These are phyloP conservation scores for Beauveria medogensis DNA, from an alignment of 2,329 filamentous ascomycete species.

Conservation along the genomic window DNA sequence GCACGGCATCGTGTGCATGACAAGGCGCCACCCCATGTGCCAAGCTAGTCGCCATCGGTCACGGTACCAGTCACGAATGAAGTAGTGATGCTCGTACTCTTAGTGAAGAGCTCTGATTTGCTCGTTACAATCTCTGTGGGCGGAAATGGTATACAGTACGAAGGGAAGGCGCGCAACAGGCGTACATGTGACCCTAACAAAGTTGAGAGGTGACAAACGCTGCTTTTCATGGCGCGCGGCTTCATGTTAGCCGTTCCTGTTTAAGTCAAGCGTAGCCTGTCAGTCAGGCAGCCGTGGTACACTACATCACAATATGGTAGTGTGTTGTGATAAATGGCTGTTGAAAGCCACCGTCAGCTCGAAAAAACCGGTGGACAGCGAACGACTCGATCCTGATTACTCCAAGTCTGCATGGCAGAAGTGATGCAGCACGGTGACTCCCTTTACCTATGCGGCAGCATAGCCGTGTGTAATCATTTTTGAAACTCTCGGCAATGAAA, in stretches of 20 bases:
- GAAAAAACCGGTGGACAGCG: background rate
- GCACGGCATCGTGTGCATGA: conserved; percentile 5
- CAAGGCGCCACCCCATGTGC: conserved; percentile 1
- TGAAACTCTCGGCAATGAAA: no score
- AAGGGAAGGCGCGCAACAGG: background rate
- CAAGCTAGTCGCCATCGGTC: conserved; percentile 7
- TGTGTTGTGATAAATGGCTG: background rate
- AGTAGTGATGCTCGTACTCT: background rate
- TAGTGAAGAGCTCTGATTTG: background rate
- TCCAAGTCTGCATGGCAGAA: background rate
- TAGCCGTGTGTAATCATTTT: no score
- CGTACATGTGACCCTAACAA: background rate
- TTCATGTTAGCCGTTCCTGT: background rate
- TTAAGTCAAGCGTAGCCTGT: no score
- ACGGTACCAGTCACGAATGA: conserved; percentile 3
- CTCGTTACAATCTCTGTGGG: background rate
- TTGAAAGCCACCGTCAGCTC: background rate
- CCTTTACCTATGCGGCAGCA: no score
- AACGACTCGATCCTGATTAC: conserved; percentile 1
- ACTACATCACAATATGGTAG: background rate
- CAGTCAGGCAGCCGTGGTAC: background rate
- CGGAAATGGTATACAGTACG: background rate
- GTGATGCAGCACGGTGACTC: no score
- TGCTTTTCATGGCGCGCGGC: background rate
- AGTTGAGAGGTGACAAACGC: background rate